Evolutionary conservation across 2,329 filamentous ascomycete species (phyloP).

Genomic region (Aspergillus quadrilineatus): DNA sequence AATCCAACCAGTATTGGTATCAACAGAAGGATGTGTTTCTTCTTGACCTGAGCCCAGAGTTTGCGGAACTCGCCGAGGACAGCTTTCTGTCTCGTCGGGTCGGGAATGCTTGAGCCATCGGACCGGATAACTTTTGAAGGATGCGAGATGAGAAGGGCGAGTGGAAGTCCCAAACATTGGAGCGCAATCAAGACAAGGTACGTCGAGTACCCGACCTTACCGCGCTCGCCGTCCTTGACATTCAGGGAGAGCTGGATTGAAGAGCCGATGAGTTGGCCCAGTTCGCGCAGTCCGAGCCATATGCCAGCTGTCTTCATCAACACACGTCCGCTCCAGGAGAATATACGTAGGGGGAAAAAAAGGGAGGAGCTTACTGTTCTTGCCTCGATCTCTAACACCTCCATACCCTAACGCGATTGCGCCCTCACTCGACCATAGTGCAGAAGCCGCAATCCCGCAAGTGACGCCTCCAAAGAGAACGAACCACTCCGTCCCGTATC

Average conservation of each 20-base stretch:
- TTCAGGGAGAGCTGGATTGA: constrained; percentile 11
- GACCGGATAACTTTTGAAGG: too few relatives aligned
- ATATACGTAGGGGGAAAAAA: too few relatives aligned
- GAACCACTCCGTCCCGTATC: constrained; percentile 8
- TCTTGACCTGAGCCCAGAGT: constrained; percentile 4
- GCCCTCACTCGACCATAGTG: constrained; percentile 4
- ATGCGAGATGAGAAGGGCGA: too few relatives aligned
- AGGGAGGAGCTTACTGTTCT: background rate
- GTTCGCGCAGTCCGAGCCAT: constrained; percentile 12
- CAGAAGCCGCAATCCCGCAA: constrained; percentile 9
- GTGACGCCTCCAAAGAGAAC: constrained; percentile 10
- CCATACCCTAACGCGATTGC: constrained; percentile 9
- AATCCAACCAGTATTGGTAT: constrained; percentile 11
- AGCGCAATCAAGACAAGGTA: too few relatives aligned
- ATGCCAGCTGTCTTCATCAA: constrained; percentile 7
- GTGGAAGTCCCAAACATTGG: too few relatives aligned
- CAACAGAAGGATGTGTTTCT: constrained; percentile 8
- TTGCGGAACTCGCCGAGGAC: constrained; percentile 7
- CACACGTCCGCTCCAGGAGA: too few relatives aligned
- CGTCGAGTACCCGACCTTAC: too few relatives aligned
- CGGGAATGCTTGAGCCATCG: background rate
- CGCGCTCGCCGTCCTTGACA: constrained; percentile 2
- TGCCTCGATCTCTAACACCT: constrained; percentile 6
- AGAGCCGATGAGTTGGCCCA: constrained; percentile 10
- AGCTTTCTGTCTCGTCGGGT: constrained; percentile 5